Percentiles rank a stretch among this genome's conserved stretches.
Evolutionary conservation across 768 basidiomycete genomes (phyloP).

Genomic region (Leccinum boreale): DNA sequence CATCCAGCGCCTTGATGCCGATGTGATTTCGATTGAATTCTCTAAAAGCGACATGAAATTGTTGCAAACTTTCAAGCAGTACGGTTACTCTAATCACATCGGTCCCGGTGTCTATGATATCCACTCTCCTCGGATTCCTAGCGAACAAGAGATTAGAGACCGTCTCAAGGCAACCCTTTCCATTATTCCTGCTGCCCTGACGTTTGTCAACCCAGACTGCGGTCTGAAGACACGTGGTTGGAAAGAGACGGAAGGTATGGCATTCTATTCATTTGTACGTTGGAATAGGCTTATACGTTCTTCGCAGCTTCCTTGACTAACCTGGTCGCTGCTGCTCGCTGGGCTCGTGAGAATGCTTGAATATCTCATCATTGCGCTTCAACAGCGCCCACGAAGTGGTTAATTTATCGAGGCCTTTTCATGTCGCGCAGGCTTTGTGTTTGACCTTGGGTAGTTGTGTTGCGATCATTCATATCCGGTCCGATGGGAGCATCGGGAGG

Average conservation of each 20-base stretch:
- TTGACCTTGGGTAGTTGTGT: slow-evolving; percentile 58
- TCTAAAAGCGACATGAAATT: slow-evolving; percentile 99
- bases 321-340: slow-evolving; percentile 88
- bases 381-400: slow-evolving; percentile 82
- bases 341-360: slow-evolving; percentile 85
- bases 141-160: slow-evolving; percentile 90
- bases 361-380: slow-evolving; percentile 62
- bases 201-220: slow-evolving; percentile 96
- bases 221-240: slow-evolving; percentile 98
- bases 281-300: slow-evolving; percentile 7
- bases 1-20: slow-evolving; percentile 94
- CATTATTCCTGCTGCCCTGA: slow-evolving; percentile 75
- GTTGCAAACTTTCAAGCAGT: slow-evolving; percentile 89
- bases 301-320: slow-evolving; percentile 68
- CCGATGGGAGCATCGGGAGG: slow-evolving; percentile 17
- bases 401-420: slow-evolving; percentile 46
- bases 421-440: slow-evolving; percentile 31
- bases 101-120: slow-evolving; percentile 99
- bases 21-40: slow-evolving; percentile 98
- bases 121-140: slow-evolving; percentile 97
- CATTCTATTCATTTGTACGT: neutral
- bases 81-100: slow-evolving; percentile 96
- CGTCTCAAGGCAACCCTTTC: slow-evolving; percentile 82
- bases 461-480: slow-evolving; percentile 28
- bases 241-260: slow-evolving; percentile 87